Percentiles rank a stretch among this genome's conserved stretches.
These are phyloP conservation scores for Aspergillus sclerotioniger DNA, from an alignment of 495 filamentous ascomycete genomes.

Conservation along the genomic window DNA sequence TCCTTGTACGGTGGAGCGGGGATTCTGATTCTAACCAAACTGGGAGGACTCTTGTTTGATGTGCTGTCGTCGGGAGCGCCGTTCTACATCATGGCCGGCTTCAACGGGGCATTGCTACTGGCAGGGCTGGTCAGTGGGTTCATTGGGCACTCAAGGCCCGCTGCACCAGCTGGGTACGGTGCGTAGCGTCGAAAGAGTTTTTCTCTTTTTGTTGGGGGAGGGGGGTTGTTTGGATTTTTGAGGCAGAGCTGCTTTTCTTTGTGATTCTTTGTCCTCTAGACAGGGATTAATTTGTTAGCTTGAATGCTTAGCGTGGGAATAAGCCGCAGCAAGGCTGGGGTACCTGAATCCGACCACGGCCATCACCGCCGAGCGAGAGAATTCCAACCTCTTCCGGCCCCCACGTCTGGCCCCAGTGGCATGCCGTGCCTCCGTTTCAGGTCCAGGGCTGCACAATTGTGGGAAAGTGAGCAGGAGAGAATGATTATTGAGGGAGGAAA, in stretches of 20 bases:
- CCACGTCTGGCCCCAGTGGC: neutral
- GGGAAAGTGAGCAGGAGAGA: too few relatives aligned
- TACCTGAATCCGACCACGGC: too few relatives aligned
- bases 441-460: too few relatives aligned
- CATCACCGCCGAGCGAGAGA: too few relatives aligned
- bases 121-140: conserved; percentile 47
- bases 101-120: conserved; percentile 71
- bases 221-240: too few relatives aligned
- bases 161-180: neutral
- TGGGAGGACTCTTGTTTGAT: conserved; percentile 87
- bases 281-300: neutral
- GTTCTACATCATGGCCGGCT: conserved; percentile 88
- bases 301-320: neutral
- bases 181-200: neutral
- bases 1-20: conserved; percentile 87
- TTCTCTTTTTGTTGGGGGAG: neutral
- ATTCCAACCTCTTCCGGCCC: neutral
- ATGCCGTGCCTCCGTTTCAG: too few relatives aligned
- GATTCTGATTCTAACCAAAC: conserved; percentile 86
- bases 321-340: neutral
- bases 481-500: too few relatives aligned
- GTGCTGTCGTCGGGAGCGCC: conserved; percentile 65
- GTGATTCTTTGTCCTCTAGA: neutral
- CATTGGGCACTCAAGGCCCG: conserved; percentile 14
- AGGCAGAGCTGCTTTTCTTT: too few relatives aligned